Conservation (phyloP, 139 green algal genomes). For the Chlamydomonas applanata region DNA sequence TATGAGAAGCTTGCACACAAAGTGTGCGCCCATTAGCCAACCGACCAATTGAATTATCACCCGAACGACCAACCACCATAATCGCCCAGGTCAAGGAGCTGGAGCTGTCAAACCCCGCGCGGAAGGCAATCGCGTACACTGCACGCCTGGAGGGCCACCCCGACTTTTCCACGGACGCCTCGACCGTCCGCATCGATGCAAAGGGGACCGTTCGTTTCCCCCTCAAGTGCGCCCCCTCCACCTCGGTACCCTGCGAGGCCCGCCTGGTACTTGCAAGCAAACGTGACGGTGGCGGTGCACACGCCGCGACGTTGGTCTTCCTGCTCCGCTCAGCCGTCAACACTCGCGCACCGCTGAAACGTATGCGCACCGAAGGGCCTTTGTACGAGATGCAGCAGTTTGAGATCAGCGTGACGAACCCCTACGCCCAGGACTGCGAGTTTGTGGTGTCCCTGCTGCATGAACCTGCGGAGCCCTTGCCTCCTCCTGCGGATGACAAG, state of each 20-base stretch:
- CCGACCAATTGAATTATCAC: too few relatives aligned
- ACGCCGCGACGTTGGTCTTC: slow-evolving; percentile 73
- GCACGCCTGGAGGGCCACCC: slow-evolving; percentile 59
- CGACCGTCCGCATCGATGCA: slow-evolving; percentile 61
- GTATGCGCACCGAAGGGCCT: slow-evolving; percentile 25
- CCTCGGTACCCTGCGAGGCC: slow-evolving; percentile 15
- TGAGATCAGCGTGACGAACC: slow-evolving; percentile 67
- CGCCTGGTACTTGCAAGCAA: slow-evolving; percentile 11
- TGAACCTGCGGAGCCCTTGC: slow-evolving; percentile 45
- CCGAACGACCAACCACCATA: too few relatives aligned
- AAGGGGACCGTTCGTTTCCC: slow-evolving; percentile 23
- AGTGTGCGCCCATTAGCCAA: too few relatives aligned
- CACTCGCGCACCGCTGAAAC: slow-evolving; percentile 37
- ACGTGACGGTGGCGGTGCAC: slow-evolving; percentile 41
- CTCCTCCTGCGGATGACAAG: background rate
- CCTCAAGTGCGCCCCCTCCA: slow-evolving; percentile 26
- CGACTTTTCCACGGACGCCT: slow-evolving; percentile 62
- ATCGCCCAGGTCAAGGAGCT: slow-evolving; percentile 62
- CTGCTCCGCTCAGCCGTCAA: slow-evolving; percentile 42
- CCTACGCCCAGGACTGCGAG: slow-evolving; percentile 64
- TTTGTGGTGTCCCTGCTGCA: slow-evolving; percentile 58
- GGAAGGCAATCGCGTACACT: slow-evolving; percentile 61
- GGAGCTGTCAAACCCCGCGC: slow-evolving; percentile 73
- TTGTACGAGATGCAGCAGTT: slow-evolving; percentile 68
- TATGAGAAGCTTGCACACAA: too few relatives aligned